Evolutionary conservation across 2,329 filamentous ascomycete genomes (phyloP).

Genomic region (Clonostachys sp.): DNA sequence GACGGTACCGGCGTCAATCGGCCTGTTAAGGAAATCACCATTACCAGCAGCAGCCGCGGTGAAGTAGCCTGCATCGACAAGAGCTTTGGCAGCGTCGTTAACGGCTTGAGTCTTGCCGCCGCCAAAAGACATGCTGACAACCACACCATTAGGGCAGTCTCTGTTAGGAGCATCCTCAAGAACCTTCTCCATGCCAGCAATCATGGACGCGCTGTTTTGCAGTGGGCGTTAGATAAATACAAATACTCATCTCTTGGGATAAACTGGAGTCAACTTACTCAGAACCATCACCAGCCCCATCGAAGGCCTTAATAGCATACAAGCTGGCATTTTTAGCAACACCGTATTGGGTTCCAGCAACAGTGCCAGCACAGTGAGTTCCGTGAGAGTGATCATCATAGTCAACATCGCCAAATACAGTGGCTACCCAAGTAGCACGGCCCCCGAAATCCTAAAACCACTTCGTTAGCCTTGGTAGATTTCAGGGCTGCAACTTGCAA

Average conservation of each 20-base stretch:
- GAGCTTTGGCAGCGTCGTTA: slow-evolving; percentile 41
- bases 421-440: slow-evolving; percentile 13
- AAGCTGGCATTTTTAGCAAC: slow-evolving; percentile 33
- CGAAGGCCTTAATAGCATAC: slow-evolving; percentile 38
- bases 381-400: slow-evolving; percentile 25
- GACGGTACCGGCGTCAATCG: slow-evolving; percentile 35
- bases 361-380: slow-evolving; percentile 20
- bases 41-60: slow-evolving; percentile 50
- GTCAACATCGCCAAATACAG: slow-evolving; percentile 11
- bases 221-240: no score
- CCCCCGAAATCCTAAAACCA: slow-evolving; percentile 12
- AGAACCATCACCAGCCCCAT: slow-evolving; percentile 20
- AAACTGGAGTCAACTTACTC: slow-evolving; percentile 22
- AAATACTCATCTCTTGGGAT: no score
- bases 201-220: slow-evolving; percentile 17
- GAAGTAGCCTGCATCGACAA: slow-evolving; percentile 39
- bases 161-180: slow-evolving; percentile 24
- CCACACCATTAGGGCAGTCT: slow-evolving; percentile 33
- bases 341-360: slow-evolving; percentile 14
- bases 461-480: neutral
- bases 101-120: slow-evolving; percentile 34
- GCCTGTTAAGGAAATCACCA: slow-evolving; percentile 23
- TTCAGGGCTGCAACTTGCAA: neutral
- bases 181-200: slow-evolving; percentile 38
- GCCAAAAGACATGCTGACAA: slow-evolving; percentile 53